Conservation (phyloP, 257 asterid species). For the Solanum pennellii region DNA sequence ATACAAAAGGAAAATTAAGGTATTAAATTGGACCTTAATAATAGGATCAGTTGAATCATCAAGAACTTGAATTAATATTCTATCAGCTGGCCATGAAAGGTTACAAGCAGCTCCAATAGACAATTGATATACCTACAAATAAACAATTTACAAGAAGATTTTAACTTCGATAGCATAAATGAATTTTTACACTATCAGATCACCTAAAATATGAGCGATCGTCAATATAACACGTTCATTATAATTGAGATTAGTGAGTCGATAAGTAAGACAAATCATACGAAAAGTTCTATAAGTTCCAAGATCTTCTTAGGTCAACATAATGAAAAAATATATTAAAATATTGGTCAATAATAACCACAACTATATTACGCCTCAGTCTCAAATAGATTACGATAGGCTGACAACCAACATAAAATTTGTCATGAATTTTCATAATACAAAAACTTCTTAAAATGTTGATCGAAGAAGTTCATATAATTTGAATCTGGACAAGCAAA, state of each 20-base stretch:
- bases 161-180: not conserved
- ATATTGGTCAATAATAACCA: no score
- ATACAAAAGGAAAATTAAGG: not conserved
- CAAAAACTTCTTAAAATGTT: not conserved
- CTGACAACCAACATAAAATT: not conserved
- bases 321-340: no score
- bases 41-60: constrained; percentile 26
- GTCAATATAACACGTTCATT: not conserved
- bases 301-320: no score
- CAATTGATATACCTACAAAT: constrained; percentile 21
- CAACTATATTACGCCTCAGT: no score
- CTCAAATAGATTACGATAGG: no score
- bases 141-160: not conserved
- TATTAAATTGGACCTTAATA: constrained; percentile 9
- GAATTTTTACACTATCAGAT: not conserved
- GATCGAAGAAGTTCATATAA: not conserved
- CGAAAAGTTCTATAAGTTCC: no score
- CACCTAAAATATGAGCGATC: not conserved
- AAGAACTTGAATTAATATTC: constrained; percentile 23
- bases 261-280: not conserved
- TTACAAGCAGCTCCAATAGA: constrained; percentile 32
- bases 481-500: not conserved
- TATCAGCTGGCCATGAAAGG: constrained; percentile 24
- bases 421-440: not conserved
- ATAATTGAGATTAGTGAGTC: not conserved